A percentile compares a stretch with the other conserved stretches of the same genome.
phyloP scores from a whole-genome alignment of 352 stramenopile species.

The Peronospora destructor region DNA sequence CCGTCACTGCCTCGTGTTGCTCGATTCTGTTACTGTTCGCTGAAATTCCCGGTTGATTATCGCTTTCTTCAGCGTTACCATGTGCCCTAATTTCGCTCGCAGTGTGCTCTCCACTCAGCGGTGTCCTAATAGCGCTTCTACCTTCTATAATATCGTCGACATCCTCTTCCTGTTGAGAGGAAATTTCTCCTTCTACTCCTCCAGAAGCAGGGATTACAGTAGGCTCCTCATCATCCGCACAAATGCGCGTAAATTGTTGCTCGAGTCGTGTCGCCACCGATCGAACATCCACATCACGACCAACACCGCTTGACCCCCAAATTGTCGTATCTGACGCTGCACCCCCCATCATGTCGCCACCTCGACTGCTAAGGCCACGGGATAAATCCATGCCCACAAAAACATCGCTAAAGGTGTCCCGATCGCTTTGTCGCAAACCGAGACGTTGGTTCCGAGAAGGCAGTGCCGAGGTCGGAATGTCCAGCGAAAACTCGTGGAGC shows the following conservation, averaged over 20 bases:
- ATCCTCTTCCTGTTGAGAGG: slow-evolving; percentile 8
- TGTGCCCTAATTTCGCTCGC: slow-evolving; percentile 23
- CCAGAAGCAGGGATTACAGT: slow-evolving; percentile 1
- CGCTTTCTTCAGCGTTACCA: slow-evolving; percentile 7
- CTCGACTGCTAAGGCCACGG: slow-evolving; percentile 34
- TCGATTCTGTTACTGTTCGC: slow-evolving; percentile 10
- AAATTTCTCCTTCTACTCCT: slow-evolving; percentile 11
- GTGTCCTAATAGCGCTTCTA: slow-evolving; percentile 11
- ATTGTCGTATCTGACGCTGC: slow-evolving; percentile 19
- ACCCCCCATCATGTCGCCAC: slow-evolving; percentile 23
- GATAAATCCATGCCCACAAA: slow-evolving; percentile 31
- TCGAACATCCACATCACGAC: slow-evolving; percentile 49
- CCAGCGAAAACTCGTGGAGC: slow-evolving; percentile 76
- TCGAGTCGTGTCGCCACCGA: slow-evolving; percentile 71
- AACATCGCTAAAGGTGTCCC: slow-evolving; percentile 39
- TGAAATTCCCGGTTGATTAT: slow-evolving; percentile 2
- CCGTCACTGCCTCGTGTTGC: slow-evolving; percentile 23
- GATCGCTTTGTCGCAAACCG: slow-evolving; percentile 41
- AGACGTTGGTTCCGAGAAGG: slow-evolving; percentile 31
- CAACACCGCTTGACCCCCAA: slow-evolving; percentile 31
- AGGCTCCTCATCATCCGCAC: slow-evolving; percentile 33
- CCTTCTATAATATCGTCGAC: slow-evolving; percentile 26
- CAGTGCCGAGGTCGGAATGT: slow-evolving; percentile 47
- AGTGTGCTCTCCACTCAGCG: slow-evolving; percentile 32
- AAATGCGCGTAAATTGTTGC: slow-evolving; percentile 51